Conservation (phyloP, 192 early-diverging fungal genomes). For the Gigaspora rosea region DNA sequence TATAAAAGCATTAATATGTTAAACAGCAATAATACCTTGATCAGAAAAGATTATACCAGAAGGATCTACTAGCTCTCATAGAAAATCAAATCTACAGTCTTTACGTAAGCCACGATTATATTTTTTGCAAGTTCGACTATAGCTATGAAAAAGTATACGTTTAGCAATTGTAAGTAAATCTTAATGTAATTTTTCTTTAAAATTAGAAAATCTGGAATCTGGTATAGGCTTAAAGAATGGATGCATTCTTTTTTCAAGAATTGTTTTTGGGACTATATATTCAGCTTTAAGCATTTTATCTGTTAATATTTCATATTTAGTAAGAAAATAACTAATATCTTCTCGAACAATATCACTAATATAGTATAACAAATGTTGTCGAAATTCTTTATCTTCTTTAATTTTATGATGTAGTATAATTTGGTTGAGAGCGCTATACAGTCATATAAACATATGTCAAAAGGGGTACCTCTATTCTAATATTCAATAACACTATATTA, state of each 20-base stretch:
- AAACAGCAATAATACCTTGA: no score
- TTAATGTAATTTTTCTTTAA: neutral
- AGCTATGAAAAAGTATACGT: neutral
- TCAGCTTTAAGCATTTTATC: neutral
- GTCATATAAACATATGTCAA: neutral
- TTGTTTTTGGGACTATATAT: neutral
- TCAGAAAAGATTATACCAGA: no score
- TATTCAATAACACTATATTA: neutral
- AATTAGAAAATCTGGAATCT: neutral
- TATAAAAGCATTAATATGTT: no score
- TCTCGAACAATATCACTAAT: no score
- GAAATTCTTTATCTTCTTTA: neutral
- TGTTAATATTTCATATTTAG: neutral
- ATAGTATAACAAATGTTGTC: neutral
- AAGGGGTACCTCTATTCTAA: neutral
- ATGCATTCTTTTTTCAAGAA: neutral
- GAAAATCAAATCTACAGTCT: no score
- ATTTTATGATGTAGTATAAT: neutral
- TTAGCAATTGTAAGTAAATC: neutral
- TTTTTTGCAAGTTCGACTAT: neutral
- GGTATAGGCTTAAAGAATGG: neutral
- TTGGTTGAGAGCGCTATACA: neutral
- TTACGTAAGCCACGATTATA: neutral
- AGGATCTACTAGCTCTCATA: no score
- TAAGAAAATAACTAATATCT: neutral